A percentile compares a stretch with the other conserved stretches of the same genome.
phyloP scores from a whole-genome alignment of 1,284 basidiomycete species.

The Microbotryum scabiosae region DNA sequence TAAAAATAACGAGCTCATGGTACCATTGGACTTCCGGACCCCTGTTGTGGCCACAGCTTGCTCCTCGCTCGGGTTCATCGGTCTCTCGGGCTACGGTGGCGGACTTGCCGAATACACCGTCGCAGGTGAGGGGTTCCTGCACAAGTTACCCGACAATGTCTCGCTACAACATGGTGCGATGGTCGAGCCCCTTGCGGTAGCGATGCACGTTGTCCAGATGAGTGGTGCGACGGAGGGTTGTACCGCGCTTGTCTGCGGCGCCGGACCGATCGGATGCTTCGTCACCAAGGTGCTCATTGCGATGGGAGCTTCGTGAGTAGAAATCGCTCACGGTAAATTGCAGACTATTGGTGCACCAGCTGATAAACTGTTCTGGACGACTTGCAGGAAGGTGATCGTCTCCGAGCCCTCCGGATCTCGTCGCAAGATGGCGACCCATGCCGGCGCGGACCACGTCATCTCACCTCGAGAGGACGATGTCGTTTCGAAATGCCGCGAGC shows the following conservation, averaged over 20 bases:
- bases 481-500: conserved; percentile 23
- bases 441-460: conserved; percentile 36
- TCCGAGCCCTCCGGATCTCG: conserved; percentile 37
- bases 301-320: conserved; percentile 27
- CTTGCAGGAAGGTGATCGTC: conserved; percentile 25
- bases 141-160: conserved; percentile 35
- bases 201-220: conserved; percentile 39
- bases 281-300: conserved; percentile 33
- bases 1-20: not conserved
- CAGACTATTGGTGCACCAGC: no score
- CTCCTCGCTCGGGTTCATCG: conserved; percentile 34
- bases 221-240: conserved; percentile 35
- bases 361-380: no score
- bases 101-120: conserved; percentile 37
- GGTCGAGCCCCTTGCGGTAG: conserved; percentile 40
- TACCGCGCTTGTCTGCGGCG: conserved; percentile 39
- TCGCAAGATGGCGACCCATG: conserved; percentile 33
- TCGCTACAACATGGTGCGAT: conserved; percentile 36
- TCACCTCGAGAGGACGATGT: conserved; percentile 32
- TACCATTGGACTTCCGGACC: no score
- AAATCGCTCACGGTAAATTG: no score
- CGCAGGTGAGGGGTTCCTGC: conserved; percentile 34
- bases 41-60: conserved; percentile 29
- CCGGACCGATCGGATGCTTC: conserved; percentile 39
- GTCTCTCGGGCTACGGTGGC: conserved; percentile 20